A percentile compares a stretch with the other conserved stretches of the same genome.
Evolutionary conservation across 495 filamentous ascomycete species (phyloP).

Genomic region (Chaetomidium leptoderma): DNA sequence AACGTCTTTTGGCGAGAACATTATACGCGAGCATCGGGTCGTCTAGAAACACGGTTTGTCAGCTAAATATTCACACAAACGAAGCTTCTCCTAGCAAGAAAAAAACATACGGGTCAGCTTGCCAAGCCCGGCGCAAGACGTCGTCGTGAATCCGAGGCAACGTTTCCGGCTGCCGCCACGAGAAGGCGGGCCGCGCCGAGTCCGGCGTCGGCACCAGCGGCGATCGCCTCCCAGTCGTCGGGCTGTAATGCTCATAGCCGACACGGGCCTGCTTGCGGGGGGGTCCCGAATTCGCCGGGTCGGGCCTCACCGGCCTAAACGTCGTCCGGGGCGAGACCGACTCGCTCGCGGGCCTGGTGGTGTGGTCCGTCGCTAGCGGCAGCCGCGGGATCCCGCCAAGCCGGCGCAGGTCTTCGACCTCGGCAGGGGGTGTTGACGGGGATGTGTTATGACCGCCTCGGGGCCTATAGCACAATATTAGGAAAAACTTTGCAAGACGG

Average conservation of each 20-base stretch:
- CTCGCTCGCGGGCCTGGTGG: slow-evolving; percentile 37
- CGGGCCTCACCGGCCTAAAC: slow-evolving; percentile 31
- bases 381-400: slow-evolving; percentile 15
- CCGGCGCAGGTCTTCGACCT: slow-evolving; percentile 44
- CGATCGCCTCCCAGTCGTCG: slow-evolving; percentile 28
- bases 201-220: slow-evolving; percentile 36
- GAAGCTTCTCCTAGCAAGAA: slow-evolving; percentile 15
- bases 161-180: slow-evolving; percentile 41
- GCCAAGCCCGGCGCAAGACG: slow-evolving; percentile 54
- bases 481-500: too few species aligned
- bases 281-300: slow-evolving; percentile 28
- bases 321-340: slow-evolving; percentile 43
- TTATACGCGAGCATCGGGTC: slow-evolving; percentile 69
- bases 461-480: slow-evolving; percentile 35
- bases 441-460: slow-evolving; percentile 45
- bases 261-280: slow-evolving; percentile 39
- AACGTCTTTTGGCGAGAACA: too few species aligned
- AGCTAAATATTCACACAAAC: slow-evolving; percentile 27
- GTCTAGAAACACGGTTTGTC: slow-evolving; percentile 53
- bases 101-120: slow-evolving; percentile 58
- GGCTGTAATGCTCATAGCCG: slow-evolving; percentile 41
- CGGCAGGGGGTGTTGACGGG: slow-evolving; percentile 43
- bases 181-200: slow-evolving; percentile 26
- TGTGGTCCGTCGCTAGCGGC: background rate
- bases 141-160: slow-evolving; percentile 45